A percentile compares a stretch with the other conserved stretches of the same genome.
These are phyloP conservation scores for Talaromyces funiculosus DNA, from an alignment of 2,329 filamentous ascomycete species.

Conservation along the genomic window DNA sequence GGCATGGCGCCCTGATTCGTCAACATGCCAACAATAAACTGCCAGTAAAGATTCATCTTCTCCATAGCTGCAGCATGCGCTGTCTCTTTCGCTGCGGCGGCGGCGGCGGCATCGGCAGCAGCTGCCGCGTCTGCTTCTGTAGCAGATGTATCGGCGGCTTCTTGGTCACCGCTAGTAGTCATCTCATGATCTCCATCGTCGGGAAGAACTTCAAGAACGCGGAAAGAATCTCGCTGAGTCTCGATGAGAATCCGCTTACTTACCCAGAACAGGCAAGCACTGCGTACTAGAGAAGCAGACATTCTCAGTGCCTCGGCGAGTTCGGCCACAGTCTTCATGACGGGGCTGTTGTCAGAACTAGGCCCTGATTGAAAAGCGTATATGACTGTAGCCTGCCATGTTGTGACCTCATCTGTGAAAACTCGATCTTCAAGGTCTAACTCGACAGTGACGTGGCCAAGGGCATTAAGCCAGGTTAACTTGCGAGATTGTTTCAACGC, in stretches of 20 bases:
- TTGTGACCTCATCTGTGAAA: slow-evolving; percentile 64
- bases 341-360: slow-evolving; percentile 18
- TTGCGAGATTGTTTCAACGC: slow-evolving; percentile 76
- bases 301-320: slow-evolving; percentile 50
- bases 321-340: slow-evolving; percentile 38
- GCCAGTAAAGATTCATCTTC: slow-evolving; percentile 72
- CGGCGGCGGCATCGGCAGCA: slow-evolving; percentile 38
- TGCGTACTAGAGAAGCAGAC: slow-evolving; percentile 52
- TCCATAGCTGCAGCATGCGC: slow-evolving; percentile 59
- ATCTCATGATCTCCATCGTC: slow-evolving; percentile 24
- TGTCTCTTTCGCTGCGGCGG: slow-evolving; percentile 39
- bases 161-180: slow-evolving; percentile 18
- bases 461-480: slow-evolving; percentile 77
- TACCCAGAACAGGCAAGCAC: slow-evolving; percentile 59
- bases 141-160: slow-evolving; percentile 20
- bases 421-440: slow-evolving; percentile 77
- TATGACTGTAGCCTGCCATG: slow-evolving; percentile 84
- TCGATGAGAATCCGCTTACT: slow-evolving; percentile 50
- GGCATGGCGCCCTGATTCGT: slow-evolving; percentile 87
- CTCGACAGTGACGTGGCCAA: slow-evolving; percentile 74
- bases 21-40: slow-evolving; percentile 91
- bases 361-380: slow-evolving; percentile 63
- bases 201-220: slow-evolving; percentile 52
- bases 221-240: slow-evolving; percentile 47
- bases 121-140: slow-evolving; percentile 28